A percentile compares a stretch with the other conserved stretches of the same genome.
phyloP scores from a whole-genome alignment of 2,329 filamentous ascomycete species.

The Cladosporium sp. region DNA sequence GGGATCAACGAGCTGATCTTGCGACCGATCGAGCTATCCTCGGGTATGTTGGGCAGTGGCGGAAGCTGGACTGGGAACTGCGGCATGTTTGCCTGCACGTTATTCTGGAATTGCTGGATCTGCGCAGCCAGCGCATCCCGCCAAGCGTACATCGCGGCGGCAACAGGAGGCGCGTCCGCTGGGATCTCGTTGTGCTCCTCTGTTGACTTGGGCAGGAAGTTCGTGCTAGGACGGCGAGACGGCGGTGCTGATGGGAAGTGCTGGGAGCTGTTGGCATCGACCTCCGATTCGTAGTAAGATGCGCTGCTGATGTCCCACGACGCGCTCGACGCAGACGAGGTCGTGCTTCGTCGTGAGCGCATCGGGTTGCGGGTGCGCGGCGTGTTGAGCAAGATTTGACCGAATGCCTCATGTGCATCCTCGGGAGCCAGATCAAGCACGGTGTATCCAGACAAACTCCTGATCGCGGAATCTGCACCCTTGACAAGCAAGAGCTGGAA shows the following conservation, averaged over 20 bases:
- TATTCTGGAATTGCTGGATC: conserved; percentile 72
- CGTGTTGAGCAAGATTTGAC: conserved; percentile 14
- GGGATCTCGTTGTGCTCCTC: neutral
- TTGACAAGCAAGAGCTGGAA: conserved; percentile 69
- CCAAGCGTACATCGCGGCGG: conserved; percentile 64
- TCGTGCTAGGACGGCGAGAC: neutral
- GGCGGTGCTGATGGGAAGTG: neutral
- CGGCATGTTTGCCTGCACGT: conserved; percentile 62
- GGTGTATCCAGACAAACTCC: conserved; percentile 66
- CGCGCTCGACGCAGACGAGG: conserved; percentile 7
- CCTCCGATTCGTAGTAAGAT: conserved; percentile 17
- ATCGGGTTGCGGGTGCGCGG: conserved; percentile 10
- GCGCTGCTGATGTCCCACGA: conserved; percentile 18
- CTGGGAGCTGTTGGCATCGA: conserved; percentile 9
- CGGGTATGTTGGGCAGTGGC: conserved; percentile 36
- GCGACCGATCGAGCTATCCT: conserved; percentile 1
- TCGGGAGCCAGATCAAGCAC: conserved; percentile 61
- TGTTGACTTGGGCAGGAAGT: neutral
- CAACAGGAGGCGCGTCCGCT: conserved; percentile 38
- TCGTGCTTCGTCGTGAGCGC: conserved; percentile 4
- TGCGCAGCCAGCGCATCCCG: conserved; percentile 70
- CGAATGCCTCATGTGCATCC: conserved; percentile 4
- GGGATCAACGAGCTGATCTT: conserved; percentile 5
- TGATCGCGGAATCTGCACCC: conserved; percentile 67
- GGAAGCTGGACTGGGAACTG: conserved; percentile 42